Conservation (phyloP, 768 basidiomycete species). For the Pleurotus eryngii region DNA sequence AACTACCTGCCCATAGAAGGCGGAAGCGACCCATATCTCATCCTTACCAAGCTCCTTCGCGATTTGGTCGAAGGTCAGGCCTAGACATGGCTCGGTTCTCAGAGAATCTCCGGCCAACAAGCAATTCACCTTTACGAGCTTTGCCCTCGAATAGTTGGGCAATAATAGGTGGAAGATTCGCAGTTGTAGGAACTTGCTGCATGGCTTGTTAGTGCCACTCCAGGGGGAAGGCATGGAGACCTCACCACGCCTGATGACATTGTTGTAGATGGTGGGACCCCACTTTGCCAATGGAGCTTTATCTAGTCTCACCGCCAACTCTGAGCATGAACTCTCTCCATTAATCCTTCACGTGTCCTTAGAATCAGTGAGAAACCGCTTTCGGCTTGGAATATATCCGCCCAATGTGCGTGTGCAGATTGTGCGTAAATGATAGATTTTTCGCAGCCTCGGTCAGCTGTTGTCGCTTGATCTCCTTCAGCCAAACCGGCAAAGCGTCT, state of each 20-base stretch:
- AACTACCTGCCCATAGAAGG: slow-evolving; percentile 75
- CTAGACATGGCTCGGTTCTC: slow-evolving; percentile 27
- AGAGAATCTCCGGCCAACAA: background rate
- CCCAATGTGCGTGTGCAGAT: background rate
- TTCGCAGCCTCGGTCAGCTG: background rate
- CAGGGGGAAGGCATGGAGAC: background rate
- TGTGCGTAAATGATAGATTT: background rate
- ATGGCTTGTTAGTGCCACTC: background rate
- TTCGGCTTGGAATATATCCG: background rate
- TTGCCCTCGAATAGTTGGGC: slow-evolving; percentile 60
- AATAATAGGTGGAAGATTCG: slow-evolving; percentile 51
- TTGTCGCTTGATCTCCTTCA: too few species aligned
- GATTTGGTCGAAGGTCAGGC: slow-evolving; percentile 67
- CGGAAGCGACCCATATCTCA: slow-evolving; percentile 81
- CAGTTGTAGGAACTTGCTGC: slow-evolving; percentile 1
- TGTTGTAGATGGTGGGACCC: background rate
- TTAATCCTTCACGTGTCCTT: background rate
- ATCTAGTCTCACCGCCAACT: background rate
- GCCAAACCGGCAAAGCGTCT: too few species aligned
- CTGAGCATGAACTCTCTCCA: background rate
- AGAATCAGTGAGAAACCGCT: background rate
- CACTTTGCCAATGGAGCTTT: background rate
- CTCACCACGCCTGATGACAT: background rate
- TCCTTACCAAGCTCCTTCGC: slow-evolving; percentile 64
- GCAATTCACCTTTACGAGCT: slow-evolving; percentile 51